phyloP scores from a whole-genome alignment of 2,329 filamentous ascomycete genomes.

The Arthrobotrys sinensis region DNA sequence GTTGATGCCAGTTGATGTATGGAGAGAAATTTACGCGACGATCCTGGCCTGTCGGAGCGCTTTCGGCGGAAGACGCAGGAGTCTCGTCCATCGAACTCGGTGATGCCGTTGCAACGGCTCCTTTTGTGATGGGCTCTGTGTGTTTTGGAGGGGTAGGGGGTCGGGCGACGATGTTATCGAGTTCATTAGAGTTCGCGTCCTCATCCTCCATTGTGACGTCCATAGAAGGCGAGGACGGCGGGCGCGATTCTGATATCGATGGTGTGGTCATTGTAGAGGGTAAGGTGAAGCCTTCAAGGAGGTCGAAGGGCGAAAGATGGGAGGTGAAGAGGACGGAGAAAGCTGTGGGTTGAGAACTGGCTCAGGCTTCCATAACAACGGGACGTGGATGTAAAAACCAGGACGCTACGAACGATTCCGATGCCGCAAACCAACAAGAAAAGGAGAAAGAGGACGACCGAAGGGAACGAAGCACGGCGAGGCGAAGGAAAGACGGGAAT shows the following conservation, averaged over 20 bases:
- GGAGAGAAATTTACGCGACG: conserved; percentile 78
- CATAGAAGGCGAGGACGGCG: conserved; percentile 20
- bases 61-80: conserved; percentile 68
- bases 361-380: conserved; percentile 59
- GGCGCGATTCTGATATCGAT: conserved; percentile 9
- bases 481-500: not conserved
- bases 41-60: conserved; percentile 66
- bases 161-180: conserved; percentile 73
- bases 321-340: conserved; percentile 2
- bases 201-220: conserved; percentile 58
- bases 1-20: conserved; percentile 73
- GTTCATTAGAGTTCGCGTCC: conserved; percentile 64
- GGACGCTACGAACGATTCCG: conserved; percentile 23
- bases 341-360: conserved; percentile 20
- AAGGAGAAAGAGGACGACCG: not conserved
- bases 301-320: not conserved
- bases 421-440: conserved; percentile 24
- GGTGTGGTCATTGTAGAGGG: conserved; percentile 39
- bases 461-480: not conserved
- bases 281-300: conserved; percentile 1
- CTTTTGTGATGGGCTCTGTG: conserved; percentile 53
- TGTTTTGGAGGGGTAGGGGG: conserved; percentile 78
- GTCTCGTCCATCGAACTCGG: conserved; percentile 60
- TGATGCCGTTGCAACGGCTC: conserved; percentile 19
- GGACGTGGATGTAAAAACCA: conserved; percentile 12